phyloP scores from a whole-genome alignment of 495 filamentous ascomycete genomes.

The Haplographium delicatum region DNA sequence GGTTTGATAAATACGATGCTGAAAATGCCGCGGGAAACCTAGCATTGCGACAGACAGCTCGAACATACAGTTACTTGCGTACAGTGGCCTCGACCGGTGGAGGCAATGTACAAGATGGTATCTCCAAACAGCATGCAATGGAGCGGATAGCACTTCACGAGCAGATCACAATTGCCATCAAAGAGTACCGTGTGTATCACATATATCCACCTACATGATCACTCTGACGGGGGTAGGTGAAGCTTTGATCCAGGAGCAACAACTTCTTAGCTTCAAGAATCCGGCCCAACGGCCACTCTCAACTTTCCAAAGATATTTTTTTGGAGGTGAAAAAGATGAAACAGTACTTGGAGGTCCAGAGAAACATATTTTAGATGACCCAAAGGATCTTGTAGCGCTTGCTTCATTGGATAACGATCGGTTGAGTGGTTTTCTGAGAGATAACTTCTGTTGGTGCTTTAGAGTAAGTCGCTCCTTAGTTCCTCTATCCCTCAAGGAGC shows the following conservation, averaged over 20 bases:
- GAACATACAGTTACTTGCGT: background rate
- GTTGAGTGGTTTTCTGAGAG: slow-evolving; percentile 5
- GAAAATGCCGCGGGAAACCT: slow-evolving; percentile 1
- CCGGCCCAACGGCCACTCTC: slow-evolving; percentile 1
- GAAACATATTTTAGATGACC: background rate
- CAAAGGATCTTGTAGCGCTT: background rate
- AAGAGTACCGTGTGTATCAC: background rate
- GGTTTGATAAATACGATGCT: background rate
- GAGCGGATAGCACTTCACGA: background rate
- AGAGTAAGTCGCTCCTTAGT: slow-evolving; percentile 5
- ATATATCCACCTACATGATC: background rate
- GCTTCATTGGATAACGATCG: background rate
- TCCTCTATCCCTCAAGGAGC: slow-evolving; percentile 3
- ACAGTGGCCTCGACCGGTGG: background rate
- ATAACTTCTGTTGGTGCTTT: slow-evolving; percentile 5
- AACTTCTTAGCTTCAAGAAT: slow-evolving; percentile 2
- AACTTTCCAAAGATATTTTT: slow-evolving; percentile 1
- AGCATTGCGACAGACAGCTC: no score
- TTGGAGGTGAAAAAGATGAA: background rate
- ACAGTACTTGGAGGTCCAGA: background rate
- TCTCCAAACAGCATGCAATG: background rate
- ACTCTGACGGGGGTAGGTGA: background rate
- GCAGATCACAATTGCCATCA: slow-evolving; percentile 1
- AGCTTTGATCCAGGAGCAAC: slow-evolving; percentile 1
- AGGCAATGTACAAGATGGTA: background rate